These are phyloP conservation scores for Escallonia herrerae DNA, from an alignment of 129 eudicot species.

Conservation along the genomic window DNA sequence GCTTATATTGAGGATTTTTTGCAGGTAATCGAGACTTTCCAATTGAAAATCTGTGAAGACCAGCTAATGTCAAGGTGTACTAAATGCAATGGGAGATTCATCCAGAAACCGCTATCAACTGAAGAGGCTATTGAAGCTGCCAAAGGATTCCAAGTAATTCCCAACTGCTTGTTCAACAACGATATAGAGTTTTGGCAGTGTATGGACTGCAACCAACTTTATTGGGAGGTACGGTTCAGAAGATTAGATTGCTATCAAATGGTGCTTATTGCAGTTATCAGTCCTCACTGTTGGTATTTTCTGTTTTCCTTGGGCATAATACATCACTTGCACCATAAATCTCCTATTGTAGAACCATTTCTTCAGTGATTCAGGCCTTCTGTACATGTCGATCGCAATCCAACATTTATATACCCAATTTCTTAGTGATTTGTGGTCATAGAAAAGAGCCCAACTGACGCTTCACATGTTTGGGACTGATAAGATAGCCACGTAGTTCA, in stretches of 20 bases:
- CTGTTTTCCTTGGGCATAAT: neutral
- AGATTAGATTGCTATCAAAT: neutral
- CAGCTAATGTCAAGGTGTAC: conserved; percentile 96
- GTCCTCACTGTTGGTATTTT: neutral
- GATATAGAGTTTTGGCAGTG: conserved; percentile 95
- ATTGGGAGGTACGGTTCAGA: conserved; percentile 78
- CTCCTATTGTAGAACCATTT: neutral
- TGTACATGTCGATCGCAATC: no score
- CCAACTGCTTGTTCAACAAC: conserved; percentile 76
- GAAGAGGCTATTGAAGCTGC: conserved; percentile 96
- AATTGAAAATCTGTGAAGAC: conserved; percentile 64
- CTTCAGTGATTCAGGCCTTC: no score
- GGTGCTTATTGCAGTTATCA: neutral
- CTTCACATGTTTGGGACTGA: neutral
- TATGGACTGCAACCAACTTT: conserved; percentile 89
- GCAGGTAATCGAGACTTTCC: conserved; percentile 81
- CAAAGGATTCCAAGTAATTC: conserved; percentile 91
- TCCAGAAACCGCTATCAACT: conserved; percentile 80
- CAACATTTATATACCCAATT: no score
- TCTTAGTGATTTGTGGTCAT: neutral
- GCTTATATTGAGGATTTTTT: conserved; percentile 8
- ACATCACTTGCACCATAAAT: neutral
- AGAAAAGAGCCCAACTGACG: neutral
- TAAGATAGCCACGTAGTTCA: neutral
- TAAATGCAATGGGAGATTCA: conserved; percentile 90